phyloP scores from a whole-genome alignment of 208 protist species.

The Wallacemonas collosoma region DNA sequence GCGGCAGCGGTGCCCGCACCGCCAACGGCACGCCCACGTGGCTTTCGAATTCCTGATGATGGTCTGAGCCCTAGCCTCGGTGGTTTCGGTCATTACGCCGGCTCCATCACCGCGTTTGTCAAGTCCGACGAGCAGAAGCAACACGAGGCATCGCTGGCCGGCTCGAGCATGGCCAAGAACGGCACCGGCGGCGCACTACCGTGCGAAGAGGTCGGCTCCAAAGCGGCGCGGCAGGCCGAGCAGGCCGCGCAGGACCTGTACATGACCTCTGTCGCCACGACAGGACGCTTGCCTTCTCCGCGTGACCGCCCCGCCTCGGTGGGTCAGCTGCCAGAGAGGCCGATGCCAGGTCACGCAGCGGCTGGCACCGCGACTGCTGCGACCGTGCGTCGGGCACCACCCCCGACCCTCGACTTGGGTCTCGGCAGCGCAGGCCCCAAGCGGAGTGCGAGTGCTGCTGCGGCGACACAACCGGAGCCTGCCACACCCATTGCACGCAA shows the following conservation, averaged over 20 bases:
- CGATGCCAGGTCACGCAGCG: not conserved
- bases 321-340: conserved; percentile 17
- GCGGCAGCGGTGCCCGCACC: not conserved
- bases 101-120: conserved; percentile 85
- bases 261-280: conserved; percentile 64
- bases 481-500: conserved; percentile 1
- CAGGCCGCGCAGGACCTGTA: conserved; percentile 44
- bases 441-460: not conserved
- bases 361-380: not conserved
- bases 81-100: conserved; percentile 74
- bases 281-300: conserved; percentile 66
- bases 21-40: conserved; percentile 21
- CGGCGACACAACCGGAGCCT: not conserved
- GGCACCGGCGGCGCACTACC: conserved; percentile 35
- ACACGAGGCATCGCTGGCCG: conserved; percentile 10
- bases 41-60: conserved; percentile 43
- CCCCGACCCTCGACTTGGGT: not conserved
- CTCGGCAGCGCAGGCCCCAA: not conserved
- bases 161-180: conserved; percentile 10
- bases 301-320: conserved; percentile 6
- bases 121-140: conserved; percentile 52
- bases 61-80: conserved; percentile 63
- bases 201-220: conserved; percentile 50
- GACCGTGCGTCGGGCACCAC: not conserved
- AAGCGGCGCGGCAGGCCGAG: conserved; percentile 45